Evolutionary conservation across 345 rosid genomes (phyloP).

Genomic region (Eutrema yunnanense): DNA sequence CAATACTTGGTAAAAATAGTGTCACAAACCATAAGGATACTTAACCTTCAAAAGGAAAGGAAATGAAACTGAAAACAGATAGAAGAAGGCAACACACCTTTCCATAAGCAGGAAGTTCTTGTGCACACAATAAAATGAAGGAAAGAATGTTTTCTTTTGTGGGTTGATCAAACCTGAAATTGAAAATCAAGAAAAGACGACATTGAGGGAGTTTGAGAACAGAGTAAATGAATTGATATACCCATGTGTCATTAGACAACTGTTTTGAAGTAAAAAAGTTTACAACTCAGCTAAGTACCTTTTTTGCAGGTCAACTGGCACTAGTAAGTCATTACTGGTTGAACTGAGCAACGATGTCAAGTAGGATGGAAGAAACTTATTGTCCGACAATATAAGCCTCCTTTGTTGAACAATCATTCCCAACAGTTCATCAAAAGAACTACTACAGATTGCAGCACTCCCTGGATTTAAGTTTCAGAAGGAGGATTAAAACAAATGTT

Average conservation of each 20-base stretch:
- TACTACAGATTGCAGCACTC: constrained; percentile 53
- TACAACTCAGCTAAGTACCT: constrained; percentile 41
- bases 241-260: neutral
- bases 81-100: constrained; percentile 46
- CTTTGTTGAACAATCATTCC: constrained; percentile 72
- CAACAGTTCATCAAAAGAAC: constrained; percentile 63
- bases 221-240: neutral
- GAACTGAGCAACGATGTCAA: constrained; percentile 70
- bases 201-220: neutral
- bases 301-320: constrained; percentile 57
- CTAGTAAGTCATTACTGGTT: constrained; percentile 43
- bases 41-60: neutral
- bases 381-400: constrained; percentile 71
- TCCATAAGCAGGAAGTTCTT: constrained; percentile 57
- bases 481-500: neutral
- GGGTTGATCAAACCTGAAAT: constrained; percentile 65
- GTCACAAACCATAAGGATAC: neutral
- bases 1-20: neutral
- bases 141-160: constrained; percentile 60
- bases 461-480: constrained; percentile 41
- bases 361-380: constrained; percentile 63
- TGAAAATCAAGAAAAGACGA: neutral
- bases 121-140: constrained; percentile 40
- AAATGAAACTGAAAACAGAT: constrained; percentile 10
- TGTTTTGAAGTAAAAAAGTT: neutral